Base-by-base conservation (phyloP, 2,329 filamentous ascomycete species). In the Beauveria pseudobassiana region DNA sequence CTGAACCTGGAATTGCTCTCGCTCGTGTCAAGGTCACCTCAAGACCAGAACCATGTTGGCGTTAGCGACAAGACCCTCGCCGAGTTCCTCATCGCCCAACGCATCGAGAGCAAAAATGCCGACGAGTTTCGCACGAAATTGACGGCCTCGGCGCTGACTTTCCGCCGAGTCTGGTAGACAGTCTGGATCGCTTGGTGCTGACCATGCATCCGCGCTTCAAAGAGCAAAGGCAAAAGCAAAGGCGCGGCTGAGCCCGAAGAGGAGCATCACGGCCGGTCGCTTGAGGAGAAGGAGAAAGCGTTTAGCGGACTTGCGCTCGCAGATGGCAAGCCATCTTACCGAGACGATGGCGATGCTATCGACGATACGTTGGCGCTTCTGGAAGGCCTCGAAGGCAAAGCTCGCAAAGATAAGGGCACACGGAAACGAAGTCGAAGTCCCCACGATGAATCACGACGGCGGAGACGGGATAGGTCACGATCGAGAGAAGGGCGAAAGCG, bases 151-250 rank as follows among this genome's bases (percentile, higher is more conserved):
- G 89, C 61, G 90, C 88, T 65, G 92, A 84, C 28, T 96, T 97
- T 66, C 91, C 93, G 0, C 82, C 86, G 61, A 96, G 90, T 76
- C 78, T 99, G 68, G 83, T 96, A 61, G 91, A 96, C 72, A 97
- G 91, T 72, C 86, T 99, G 68, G 93, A 98, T 72, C 89, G 93
- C 8, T 77, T 98, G 42, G 88, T 98, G 34, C 79, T 88, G 65
- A 91, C 91, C 3, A 88, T 99, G 84, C 95, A 99, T 69, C 95
- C 96, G 1, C 90, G 90, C 68, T 89, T 93, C 76, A 96, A 92
- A 74, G 78, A n/a, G 79, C 50, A 80, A 84, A 67, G 78, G 79
- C 51, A 28, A 26, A 26, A 26, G 26, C 26, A 80, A 84, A 67
- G 72, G 74, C 61, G 40, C 49, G 6, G 22, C 28, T 14, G 67